A percentile compares a stretch with the other conserved stretches of the same genome.
These are phyloP conservation scores for Beauveria asiatica DNA, from an alignment of 2,329 filamentous ascomycete species.

Conservation along the genomic window DNA sequence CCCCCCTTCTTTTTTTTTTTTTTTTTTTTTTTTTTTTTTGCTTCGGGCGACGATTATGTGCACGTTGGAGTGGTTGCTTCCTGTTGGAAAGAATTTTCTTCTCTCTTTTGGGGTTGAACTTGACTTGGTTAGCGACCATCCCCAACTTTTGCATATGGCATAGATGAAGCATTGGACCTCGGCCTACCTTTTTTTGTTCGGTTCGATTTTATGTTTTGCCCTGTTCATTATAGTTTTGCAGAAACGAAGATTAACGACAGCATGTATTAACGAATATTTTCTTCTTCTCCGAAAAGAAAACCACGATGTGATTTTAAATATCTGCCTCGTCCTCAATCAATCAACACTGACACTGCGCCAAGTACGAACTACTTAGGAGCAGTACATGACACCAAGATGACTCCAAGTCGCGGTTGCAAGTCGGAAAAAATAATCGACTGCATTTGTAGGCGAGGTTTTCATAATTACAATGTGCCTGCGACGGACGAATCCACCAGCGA, in stretches of 20 bases:
- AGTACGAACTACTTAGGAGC: not conserved
- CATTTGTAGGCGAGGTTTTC: too few relatives aligned
- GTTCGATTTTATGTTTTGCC: not conserved
- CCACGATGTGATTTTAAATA: too few relatives aligned
- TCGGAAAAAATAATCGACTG: too few relatives aligned
- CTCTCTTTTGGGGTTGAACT: not conserved
- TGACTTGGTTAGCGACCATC: not conserved
- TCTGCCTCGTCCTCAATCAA: too few relatives aligned
- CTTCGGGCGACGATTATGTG: not conserved
- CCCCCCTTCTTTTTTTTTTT: too few relatives aligned
- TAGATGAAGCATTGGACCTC: conserved; percentile 5
- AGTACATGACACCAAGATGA: not conserved
- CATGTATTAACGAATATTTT: conserved; percentile 7
- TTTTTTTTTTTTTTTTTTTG: too few relatives aligned
- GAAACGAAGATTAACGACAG: conserved; percentile 4
- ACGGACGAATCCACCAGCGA: conserved; percentile 20
- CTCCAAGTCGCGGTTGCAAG: too few relatives aligned
- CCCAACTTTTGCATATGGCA: not conserved
- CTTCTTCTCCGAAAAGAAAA: not conserved
- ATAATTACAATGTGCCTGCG: not conserved
- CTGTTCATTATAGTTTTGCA: not conserved
- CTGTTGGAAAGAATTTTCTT: not conserved
- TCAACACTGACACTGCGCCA: too few relatives aligned
- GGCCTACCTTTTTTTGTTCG: not conserved
- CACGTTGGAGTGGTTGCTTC: not conserved